Conservation (phyloP, 1,139 yeast species). For the Cylindricascospora bacillispora region DNA sequence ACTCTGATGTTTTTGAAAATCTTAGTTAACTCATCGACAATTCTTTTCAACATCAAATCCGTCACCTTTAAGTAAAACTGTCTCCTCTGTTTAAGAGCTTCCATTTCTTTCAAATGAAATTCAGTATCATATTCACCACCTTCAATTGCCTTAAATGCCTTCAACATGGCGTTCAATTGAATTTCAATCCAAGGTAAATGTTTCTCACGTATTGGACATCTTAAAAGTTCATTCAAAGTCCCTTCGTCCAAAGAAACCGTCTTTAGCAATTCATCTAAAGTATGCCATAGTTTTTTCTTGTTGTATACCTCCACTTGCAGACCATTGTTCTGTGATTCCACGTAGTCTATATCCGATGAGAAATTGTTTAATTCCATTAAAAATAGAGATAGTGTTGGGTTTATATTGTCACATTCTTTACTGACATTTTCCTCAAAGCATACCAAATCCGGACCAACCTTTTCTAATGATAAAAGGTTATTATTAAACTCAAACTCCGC, state of each 20-base stretch:
- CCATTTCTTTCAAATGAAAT: conserved; percentile 52
- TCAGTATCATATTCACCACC: conserved; percentile 32
- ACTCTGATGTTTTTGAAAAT: conserved; percentile 32
- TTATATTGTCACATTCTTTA: conserved; percentile 53
- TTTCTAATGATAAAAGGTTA: conserved; percentile 25
- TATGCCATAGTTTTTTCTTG: conserved; percentile 59
- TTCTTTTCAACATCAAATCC: conserved; percentile 37
- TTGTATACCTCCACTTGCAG: conserved; percentile 76
- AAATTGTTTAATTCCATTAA: conserved; percentile 49
- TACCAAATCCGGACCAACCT: conserved; percentile 32
- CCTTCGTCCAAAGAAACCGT: conserved; percentile 54
- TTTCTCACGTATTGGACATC: conserved; percentile 36
- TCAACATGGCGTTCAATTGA: conserved; percentile 45
- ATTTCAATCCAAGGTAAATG: conserved; percentile 42
- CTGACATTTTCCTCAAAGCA: conserved; percentile 33
- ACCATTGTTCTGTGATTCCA: conserved; percentile 71
- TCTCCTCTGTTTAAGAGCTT: conserved; percentile 60
- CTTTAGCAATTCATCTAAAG: conserved; percentile 51
- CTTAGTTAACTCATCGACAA: conserved; percentile 34
- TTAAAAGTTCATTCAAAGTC: conserved; percentile 38
- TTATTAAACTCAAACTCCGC: conserved; percentile 39
- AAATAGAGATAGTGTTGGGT: conserved; percentile 40
- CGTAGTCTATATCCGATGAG: conserved; percentile 52
- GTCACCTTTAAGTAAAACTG: conserved; percentile 49
- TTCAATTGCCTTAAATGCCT: conserved; percentile 50